Percentiles rank a stretch among this genome's conserved stretches.
phyloP scores from a whole-genome alignment of 768 basidiomycete genomes.

The Serendipita vermifera region DNA sequence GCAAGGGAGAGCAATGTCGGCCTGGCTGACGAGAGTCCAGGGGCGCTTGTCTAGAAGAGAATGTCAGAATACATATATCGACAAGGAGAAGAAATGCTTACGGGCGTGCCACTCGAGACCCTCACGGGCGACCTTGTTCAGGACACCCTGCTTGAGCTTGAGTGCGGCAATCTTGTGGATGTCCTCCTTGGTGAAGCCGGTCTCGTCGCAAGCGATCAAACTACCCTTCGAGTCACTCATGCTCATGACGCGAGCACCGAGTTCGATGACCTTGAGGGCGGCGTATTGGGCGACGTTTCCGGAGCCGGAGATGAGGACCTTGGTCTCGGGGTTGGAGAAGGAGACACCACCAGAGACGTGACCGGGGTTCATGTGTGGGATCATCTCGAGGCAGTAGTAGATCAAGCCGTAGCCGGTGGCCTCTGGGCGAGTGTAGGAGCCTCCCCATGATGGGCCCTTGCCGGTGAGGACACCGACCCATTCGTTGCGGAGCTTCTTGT shows the following conservation, averaged over 20 bases:
- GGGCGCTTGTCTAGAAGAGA: slow-evolving; percentile 38
- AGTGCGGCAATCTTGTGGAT: slow-evolving; percentile 39
- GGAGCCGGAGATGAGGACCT: slow-evolving; percentile 48
- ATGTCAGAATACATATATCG: slow-evolving; percentile 15
- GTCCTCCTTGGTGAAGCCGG: slow-evolving; percentile 46
- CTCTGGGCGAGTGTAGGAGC: slow-evolving; percentile 60
- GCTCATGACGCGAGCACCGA: slow-evolving; percentile 56
- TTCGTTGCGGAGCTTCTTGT: slow-evolving; percentile 62
- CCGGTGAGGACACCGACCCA: slow-evolving; percentile 59
- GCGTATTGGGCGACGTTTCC: slow-evolving; percentile 70
- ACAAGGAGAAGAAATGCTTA: slow-evolving; percentile 14
- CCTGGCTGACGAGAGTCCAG: slow-evolving; percentile 50
- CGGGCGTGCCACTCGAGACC: slow-evolving; percentile 41
- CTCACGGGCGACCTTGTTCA: slow-evolving; percentile 28
- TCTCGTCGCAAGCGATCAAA: slow-evolving; percentile 36
- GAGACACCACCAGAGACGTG: slow-evolving; percentile 23
- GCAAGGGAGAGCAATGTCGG: slow-evolving; percentile 56
- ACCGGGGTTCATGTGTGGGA: slow-evolving; percentile 44
- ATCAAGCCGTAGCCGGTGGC: slow-evolving; percentile 63
- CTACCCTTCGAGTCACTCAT: slow-evolving; percentile 66
- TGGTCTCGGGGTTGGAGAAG: slow-evolving; percentile 32
- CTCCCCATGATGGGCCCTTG: slow-evolving; percentile 57
- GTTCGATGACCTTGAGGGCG: slow-evolving; percentile 63
- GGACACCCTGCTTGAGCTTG: slow-evolving; percentile 41
- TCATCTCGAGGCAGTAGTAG: slow-evolving; percentile 46